Base-by-base conservation (phyloP, 1,284 basidiomycete genomes). In the Cutaneotrichosporon cavernicola region DNA sequence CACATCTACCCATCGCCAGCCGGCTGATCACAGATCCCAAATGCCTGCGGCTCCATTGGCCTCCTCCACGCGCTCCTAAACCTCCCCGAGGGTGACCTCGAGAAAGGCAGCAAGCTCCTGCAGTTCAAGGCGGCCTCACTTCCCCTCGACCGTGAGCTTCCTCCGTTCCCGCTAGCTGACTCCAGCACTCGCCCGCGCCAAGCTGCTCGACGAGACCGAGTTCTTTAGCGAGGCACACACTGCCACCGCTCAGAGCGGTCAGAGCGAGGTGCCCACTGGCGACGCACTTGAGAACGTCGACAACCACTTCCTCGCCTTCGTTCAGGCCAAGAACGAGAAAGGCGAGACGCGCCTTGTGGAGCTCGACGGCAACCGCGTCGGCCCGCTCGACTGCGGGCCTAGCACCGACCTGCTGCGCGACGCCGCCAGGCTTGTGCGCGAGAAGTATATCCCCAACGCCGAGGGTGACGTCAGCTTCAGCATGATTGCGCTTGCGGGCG, bases 1-100 rank as follows among this genome's bases (percentile, higher is more conserved):
- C 46, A 7, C n/a, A 21, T 8, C n/a, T n/a, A 21, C 16, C 22
- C 26, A 11, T 52, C 31, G 26, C 14, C 11, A 18, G 14, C 22
- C 31, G 40, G 13, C 61, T 62, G 52, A 62, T 21, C 4, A 7
- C 62, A 92, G 90, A 92, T 94, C 65, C 79, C 84, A 1, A 94
- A 94, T 74, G 92, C 92, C 0, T 95, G 92, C 72, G 92, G 92
- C 2, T 93, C 92, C 0, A 93, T 95, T 72, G 92, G 88, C 0
- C 82, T 96, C 9, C 82, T 96, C 14, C 92, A 96, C 74, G 86
- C 90, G 5, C 69, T 81, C 32, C 69, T 80, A 13, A 80, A 80
- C 63, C 69, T 81, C 4, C 79, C 73, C 14, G 62, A 62, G 34
- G 49, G 59, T 10, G 60, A 72, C 13, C 68, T 76, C 16, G 60